These are phyloP conservation scores for Atkinsonella hypoxylon DNA, from an alignment of 2,329 filamentous ascomycete species.

Conservation along the genomic window DNA sequence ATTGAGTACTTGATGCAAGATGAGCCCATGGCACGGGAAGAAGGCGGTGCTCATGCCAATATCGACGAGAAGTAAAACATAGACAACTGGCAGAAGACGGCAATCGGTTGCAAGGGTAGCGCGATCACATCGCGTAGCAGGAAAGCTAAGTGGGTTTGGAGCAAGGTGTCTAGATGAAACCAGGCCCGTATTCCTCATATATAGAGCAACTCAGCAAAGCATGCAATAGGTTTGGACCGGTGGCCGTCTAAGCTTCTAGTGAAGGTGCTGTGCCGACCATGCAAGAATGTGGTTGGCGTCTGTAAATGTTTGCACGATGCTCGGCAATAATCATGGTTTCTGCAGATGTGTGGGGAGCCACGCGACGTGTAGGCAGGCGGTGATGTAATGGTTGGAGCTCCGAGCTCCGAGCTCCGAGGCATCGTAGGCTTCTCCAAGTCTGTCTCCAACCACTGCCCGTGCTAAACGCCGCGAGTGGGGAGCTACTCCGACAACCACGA, in stretches of 20 bases:
- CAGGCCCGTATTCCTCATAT: not conserved
- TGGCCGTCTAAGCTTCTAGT: not conserved
- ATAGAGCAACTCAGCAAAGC: not conserved
- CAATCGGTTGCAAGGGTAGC: not conserved
- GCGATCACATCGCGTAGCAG: no score
- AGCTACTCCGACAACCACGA: not conserved
- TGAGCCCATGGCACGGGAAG: conserved; percentile 18
- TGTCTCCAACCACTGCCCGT: not conserved
- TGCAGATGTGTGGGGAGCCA: not conserved
- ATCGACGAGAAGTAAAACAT: conserved; percentile 7
- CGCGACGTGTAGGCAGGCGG: not conserved
- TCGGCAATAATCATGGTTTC: no score
- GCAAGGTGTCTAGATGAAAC: not conserved
- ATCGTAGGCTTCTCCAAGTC: not conserved
- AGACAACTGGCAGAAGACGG: not conserved
- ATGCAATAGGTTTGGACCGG: not conserved
- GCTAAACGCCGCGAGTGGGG: not conserved
- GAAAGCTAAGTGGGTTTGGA: not conserved
- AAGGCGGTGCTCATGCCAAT: conserved; percentile 6
- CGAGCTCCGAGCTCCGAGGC: not conserved
- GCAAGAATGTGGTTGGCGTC: not conserved
- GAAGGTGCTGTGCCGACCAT: not conserved
- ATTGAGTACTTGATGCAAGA: conserved; percentile 22
- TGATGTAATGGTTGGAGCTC: not conserved
- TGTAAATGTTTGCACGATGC: not conserved